phyloP scores from a whole-genome alignment of 1,139 yeast species.

The Hyphopichia burtonii region DNA sequence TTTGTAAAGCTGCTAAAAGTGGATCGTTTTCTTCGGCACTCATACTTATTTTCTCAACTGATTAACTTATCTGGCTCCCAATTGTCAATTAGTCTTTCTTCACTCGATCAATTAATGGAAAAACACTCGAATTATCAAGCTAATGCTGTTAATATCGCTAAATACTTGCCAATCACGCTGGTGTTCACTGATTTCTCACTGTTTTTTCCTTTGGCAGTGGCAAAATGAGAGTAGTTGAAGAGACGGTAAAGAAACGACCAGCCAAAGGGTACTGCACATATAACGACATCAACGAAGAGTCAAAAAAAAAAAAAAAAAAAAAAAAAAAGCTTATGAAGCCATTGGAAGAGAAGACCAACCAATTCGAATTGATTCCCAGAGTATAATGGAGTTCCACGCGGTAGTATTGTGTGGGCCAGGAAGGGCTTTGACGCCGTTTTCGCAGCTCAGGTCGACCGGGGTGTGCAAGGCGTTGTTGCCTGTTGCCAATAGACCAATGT shows the following conservation, averaged over 20 bases:
- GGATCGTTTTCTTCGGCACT: slow-evolving; percentile 70
- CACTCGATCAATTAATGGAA: too few species aligned
- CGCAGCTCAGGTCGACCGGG: slow-evolving; percentile 58
- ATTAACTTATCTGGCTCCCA: not conserved
- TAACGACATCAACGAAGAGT: not conserved
- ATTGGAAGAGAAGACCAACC: not conserved
- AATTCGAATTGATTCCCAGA: too few species aligned
- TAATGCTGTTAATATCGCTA: too few species aligned
- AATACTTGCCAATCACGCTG: not conserved
- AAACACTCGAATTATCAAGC: too few species aligned
- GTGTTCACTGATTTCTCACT: not conserved
- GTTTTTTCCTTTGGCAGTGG: slow-evolving; percentile 5
- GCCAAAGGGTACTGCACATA: not conserved
- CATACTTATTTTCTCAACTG: slow-evolving; percentile 27
- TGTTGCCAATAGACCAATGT: slow-evolving; percentile 86
- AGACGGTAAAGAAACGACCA: slow-evolving; percentile 5
- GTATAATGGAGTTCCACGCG: slow-evolving; percentile 93
- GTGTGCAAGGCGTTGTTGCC: slow-evolving; percentile 84
- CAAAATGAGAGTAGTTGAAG: slow-evolving; percentile 3
- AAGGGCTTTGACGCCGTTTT: slow-evolving; percentile 66
- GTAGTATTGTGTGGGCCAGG: slow-evolving; percentile 89
- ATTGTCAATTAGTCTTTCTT: too few species aligned
- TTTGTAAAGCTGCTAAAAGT: slow-evolving; percentile 65
- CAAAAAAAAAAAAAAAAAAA: slow-evolving; percentile 4
- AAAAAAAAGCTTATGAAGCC: not conserved